Evolutionary conservation across 371 early-diverging fungal species (phyloP).

Genomic region (Actinomucor elegans): DNA sequence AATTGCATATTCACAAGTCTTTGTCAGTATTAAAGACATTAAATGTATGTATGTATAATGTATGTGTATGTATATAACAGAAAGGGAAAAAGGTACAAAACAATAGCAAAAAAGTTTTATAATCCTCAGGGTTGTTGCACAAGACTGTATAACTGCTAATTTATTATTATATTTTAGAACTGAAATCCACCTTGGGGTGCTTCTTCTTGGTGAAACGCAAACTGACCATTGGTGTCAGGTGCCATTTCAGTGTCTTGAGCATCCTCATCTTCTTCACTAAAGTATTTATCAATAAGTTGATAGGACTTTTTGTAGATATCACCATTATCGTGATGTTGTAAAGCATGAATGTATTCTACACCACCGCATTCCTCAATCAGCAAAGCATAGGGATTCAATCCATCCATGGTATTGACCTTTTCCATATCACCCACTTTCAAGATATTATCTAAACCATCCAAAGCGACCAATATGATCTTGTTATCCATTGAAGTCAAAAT

Average conservation of each 20-base stretch:
- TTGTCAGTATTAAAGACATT: constrained; percentile 48
- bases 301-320: constrained; percentile 97
- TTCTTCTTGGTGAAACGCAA: constrained; percentile 61
- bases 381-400: constrained; percentile 81
- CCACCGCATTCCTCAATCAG: constrained; percentile 91
- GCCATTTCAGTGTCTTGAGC: constrained; percentile 56
- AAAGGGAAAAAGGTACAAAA: not conserved
- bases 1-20: constrained; percentile 51
- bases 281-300: constrained; percentile 91
- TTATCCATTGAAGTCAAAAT: constrained; percentile 75
- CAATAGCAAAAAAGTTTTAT: constrained; percentile 5
- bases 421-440: constrained; percentile 55
- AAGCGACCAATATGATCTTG: constrained; percentile 81
- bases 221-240: constrained; percentile 52
- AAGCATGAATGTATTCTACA: constrained; percentile 86
- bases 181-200: constrained; percentile 73
- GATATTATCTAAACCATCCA: constrained; percentile 91
- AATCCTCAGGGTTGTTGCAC: too few relatives aligned
- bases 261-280: constrained; percentile 84
- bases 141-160: too few relatives aligned
- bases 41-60: not conserved
- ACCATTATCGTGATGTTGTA: constrained; percentile 89
- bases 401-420: constrained; percentile 46
- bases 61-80: not conserved
- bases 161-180: constrained; percentile 40